Percentiles rank a stretch among this genome's conserved stretches.
These are phyloP conservation scores for Debaryomyces singareniensis DNA, from an alignment of 1,139 yeast species.

Conservation along the genomic window DNA sequence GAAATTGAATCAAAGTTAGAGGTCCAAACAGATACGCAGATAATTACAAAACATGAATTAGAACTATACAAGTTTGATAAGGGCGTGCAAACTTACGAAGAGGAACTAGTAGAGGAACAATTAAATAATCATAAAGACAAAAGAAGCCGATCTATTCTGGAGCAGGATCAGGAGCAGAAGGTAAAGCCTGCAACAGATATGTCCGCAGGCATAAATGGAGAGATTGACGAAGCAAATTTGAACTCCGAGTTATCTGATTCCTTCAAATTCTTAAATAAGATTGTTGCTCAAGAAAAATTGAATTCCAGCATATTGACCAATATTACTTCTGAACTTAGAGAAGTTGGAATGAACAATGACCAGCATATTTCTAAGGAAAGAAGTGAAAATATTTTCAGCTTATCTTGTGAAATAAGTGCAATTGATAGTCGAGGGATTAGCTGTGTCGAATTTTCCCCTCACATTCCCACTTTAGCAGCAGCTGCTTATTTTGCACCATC, in stretches of 20 bases:
- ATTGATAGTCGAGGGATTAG: conserved; percentile 21
- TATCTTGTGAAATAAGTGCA: conserved; percentile 1
- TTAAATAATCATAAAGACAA: not conserved
- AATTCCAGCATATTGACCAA: conserved; percentile 7
- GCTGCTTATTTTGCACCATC: conserved; percentile 19
- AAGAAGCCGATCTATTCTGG: no score
- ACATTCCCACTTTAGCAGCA: conserved; percentile 36
- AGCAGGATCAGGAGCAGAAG: not conserved
- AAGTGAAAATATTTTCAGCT: conserved; percentile 2
- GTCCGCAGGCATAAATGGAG: not conserved
- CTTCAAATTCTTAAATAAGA: conserved; percentile 12
- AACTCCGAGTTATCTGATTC: conserved; percentile 13
- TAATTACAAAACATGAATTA: no score
- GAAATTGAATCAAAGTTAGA: no score
- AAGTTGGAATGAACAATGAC: not conserved
- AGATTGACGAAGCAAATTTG: conserved; percentile 4
- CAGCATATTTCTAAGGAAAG: not conserved
- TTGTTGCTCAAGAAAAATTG: conserved; percentile 7
- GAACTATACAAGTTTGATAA: conserved; percentile 24
- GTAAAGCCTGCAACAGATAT: no score
- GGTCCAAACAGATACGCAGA: no score
- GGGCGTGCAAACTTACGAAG: conserved; percentile 17
- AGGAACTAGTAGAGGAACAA: not conserved
- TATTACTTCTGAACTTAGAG: conserved; percentile 7
- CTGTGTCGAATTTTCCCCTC: conserved; percentile 35